Evolutionary conservation across 2,329 filamentous ascomycete species (phyloP).

Genomic region (Trichoderma sp.): DNA sequence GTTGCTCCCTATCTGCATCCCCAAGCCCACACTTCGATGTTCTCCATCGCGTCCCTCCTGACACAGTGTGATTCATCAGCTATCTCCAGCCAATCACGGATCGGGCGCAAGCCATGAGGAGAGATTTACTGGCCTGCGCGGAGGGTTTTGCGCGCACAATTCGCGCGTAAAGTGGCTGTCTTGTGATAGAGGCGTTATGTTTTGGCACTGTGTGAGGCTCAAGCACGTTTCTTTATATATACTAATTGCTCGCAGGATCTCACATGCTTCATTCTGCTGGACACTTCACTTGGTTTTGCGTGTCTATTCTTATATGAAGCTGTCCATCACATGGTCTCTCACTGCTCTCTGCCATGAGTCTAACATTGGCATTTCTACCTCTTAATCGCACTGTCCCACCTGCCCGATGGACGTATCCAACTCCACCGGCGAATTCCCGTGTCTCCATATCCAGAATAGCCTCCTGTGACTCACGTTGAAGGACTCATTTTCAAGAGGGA

Average conservation of each 20-base stretch:
- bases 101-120: constrained; percentile 37
- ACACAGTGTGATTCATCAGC: constrained; percentile 10
- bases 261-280: background rate
- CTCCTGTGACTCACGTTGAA: background rate
- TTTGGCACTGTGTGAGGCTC: constrained; percentile 4
- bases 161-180: constrained; percentile 19
- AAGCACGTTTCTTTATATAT: background rate
- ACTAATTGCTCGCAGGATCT: background rate
- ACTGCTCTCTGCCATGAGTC: background rate
- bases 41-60: background rate
- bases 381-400: background rate
- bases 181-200: background rate
- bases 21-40: background rate
- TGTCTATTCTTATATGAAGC: background rate
- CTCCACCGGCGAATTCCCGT: background rate
- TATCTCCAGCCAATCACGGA: constrained; percentile 33
- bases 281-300: background rate
- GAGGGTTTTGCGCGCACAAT: background rate
- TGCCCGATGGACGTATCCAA: background rate
- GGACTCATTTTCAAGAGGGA: background rate
- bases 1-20: background rate
- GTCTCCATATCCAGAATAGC: background rate
- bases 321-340: background rate
- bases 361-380: background rate
- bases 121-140: constrained; percentile 9